Evolutionary conservation across 176 grass and related monocot genomes (phyloP), one percentile per base, ranked within the genome.

Genomic region (Panicum miliaceum): DNA sequence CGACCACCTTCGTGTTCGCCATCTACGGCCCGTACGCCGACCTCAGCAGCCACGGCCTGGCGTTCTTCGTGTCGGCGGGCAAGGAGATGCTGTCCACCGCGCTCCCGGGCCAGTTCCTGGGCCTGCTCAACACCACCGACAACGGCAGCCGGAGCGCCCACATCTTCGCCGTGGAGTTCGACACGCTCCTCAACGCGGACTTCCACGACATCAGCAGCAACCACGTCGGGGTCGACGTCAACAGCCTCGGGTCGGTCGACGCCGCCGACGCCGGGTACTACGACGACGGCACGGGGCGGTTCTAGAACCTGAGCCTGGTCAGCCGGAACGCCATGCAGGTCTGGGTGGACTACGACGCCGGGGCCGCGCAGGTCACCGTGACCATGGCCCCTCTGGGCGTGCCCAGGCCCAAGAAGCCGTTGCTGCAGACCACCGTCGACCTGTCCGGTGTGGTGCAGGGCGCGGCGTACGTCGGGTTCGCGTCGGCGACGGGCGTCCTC

Each of bases 1-100:
- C 92, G 0, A 88, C 88, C 22, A 83, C 63, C 58, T 94, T 94
- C 72, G 88, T 84, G 26, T 90, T 94, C 77, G 85, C 85, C 46
- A 90, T 94, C 62, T 60, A 15, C 34, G 82, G 88, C 13, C 32
- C 35, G 69, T 83, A 80, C 64, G 12, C 45, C 16, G 56, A 82
- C 29, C 34, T 78, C 59, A 88, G 77, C 70, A 87, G 68, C 82
- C 73, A 88, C 32, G 91, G 91, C 15, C 34, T 88, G 36, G 78
- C 85, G 12, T 82, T 93, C 62, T 71, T 79, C 51, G 81, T 90
- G 73, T 53, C 82, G n/a, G 42, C 78, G 52, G 62, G 68, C 60
- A 83, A 0, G 60, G 60, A 46, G 22, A 36, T 64, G 37, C 77
- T 85, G 27, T 42, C 59, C 40, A 34, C 45, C 1, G 54, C 88